phyloP scores from a whole-genome alignment of 1,139 yeast species.

The Suhomyces taliae region DNA sequence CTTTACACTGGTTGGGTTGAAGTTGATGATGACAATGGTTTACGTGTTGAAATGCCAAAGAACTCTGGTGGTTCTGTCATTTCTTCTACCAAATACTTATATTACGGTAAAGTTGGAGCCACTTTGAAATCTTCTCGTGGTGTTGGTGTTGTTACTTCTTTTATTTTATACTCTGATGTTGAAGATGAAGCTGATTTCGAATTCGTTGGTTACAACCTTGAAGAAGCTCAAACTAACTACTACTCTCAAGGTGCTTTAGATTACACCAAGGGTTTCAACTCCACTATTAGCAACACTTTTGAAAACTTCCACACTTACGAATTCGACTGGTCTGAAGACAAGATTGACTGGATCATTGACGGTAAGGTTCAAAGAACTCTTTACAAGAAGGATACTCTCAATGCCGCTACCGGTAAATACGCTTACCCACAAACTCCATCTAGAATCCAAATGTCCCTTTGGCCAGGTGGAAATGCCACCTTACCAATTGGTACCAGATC shows the following conservation, averaged over 20 bases:
- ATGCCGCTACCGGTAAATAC: slow-evolving; percentile 58
- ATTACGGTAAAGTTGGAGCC: slow-evolving; percentile 83
- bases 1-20: slow-evolving; percentile 69
- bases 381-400: slow-evolving; percentile 64
- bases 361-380: slow-evolving; percentile 70
- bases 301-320: slow-evolving; percentile 74
- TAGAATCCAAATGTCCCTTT: slow-evolving; percentile 78
- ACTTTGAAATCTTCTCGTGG: slow-evolving; percentile 71
- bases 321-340: slow-evolving; percentile 81
- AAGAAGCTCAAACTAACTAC: slow-evolving; percentile 70
- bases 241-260: slow-evolving; percentile 73
- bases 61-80: slow-evolving; percentile 75
- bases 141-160: slow-evolving; percentile 83
- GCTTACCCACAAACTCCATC: slow-evolving; percentile 88
- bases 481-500: slow-evolving; percentile 75
- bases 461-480: slow-evolving; percentile 85
- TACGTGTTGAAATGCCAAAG: slow-evolving; percentile 76
- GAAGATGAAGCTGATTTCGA: slow-evolving; percentile 92
- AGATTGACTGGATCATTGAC: slow-evolving; percentile 71
- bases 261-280: slow-evolving; percentile 58
- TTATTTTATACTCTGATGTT: slow-evolving; percentile 78
- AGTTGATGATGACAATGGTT: slow-evolving; percentile 54
- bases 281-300: slow-evolving; percentile 53
- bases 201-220: slow-evolving; percentile 72
- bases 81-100: slow-evolving; percentile 74